Evolutionary conservation across 352 stramenopile genomes (phyloP).

Genomic region (Labyrinthula sp.): DNA sequence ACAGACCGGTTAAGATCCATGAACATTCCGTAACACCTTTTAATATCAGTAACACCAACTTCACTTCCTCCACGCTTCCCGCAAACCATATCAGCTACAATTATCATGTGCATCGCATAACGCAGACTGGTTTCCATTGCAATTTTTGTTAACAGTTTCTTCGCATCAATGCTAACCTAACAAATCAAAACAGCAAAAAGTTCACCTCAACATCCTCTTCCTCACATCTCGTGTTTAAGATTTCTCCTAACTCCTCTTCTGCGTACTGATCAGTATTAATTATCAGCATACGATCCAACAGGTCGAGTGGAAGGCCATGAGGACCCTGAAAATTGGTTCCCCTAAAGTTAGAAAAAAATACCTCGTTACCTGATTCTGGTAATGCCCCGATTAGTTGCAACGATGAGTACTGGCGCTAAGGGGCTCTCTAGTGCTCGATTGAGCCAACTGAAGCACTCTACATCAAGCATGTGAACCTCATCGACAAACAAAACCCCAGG

Average conservation of each 20-base stretch:
- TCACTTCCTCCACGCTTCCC: constrained; percentile 69
- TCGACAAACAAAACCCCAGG: constrained; percentile 98
- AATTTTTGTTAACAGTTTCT: constrained; percentile 92
- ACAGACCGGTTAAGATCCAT: constrained; percentile 92
- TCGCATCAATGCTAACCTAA: constrained; percentile 74
- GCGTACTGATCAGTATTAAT: constrained; percentile 86
- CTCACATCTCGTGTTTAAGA: constrained; percentile 83
- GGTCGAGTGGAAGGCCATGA: constrained; percentile 92
- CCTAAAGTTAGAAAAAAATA: no score
- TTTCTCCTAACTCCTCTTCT: constrained; percentile 80
- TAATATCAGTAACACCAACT: constrained; percentile 65
- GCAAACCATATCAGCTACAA: constrained; percentile 46
- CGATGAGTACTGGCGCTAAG: constrained; percentile 91
- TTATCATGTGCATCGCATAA: constrained; percentile 99
- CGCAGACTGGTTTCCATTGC: constrained; percentile 86
- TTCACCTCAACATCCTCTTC: constrained; percentile 97
- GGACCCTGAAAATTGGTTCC: constrained; percentile 94
- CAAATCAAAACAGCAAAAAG: no score
- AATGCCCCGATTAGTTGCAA: constrained; percentile 95
- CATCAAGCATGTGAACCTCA: constrained; percentile 98
- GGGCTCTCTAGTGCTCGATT: constrained; percentile 90
- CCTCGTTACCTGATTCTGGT: constrained; percentile 90
- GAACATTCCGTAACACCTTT: constrained; percentile 84
- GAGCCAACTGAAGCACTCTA: constrained; percentile 98
- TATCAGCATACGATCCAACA: constrained; percentile 94